These are phyloP conservation scores for Spinellus fusiger DNA, from an alignment of 192 early-diverging fungal species.

Conservation along the genomic window DNA sequence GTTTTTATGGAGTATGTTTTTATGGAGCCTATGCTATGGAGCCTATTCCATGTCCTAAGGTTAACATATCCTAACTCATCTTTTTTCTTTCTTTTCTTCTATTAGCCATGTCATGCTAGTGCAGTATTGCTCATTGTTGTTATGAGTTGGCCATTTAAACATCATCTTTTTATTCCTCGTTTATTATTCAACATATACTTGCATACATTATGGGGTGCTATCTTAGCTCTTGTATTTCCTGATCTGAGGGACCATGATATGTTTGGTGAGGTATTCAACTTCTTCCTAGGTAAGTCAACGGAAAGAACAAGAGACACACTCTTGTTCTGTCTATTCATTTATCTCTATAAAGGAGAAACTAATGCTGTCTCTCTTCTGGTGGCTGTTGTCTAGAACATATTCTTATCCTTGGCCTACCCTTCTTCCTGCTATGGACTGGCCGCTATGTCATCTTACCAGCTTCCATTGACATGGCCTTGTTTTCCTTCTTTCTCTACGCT, in stretches of 20 bases:
- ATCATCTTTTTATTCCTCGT: conserved; percentile 31
- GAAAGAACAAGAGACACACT: background rate
- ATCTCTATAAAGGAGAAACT: conserved; percentile 12
- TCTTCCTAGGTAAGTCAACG: conserved; percentile 40
- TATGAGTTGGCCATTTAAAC: conserved; percentile 31
- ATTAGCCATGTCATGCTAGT: conserved; percentile 46
- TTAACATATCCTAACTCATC: background rate
- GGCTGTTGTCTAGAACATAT: conserved; percentile 33
- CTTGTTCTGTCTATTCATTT: background rate
- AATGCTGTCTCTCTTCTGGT: background rate
- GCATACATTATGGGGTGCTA: conserved; percentile 46
- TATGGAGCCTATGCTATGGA: too few species aligned
- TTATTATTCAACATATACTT: conserved; percentile 46
- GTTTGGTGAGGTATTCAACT: conserved; percentile 45
- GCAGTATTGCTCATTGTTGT: conserved; percentile 37
- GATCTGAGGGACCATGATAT: conserved; percentile 44
- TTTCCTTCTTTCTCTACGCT: conserved; percentile 47
- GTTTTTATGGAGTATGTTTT: background rate
- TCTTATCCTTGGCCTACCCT: conserved; percentile 34
- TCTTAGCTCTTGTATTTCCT: conserved; percentile 41
- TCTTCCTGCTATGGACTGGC: conserved; percentile 41
- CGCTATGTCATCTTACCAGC: conserved; percentile 46
- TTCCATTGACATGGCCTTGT: conserved; percentile 39
- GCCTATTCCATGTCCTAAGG: too few species aligned
- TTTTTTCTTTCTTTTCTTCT: background rate